Percentiles rank a stretch among this genome's conserved stretches.
These are phyloP conservation scores for Austroboletus rostrupii DNA, from an alignment of 1,284 basidiomycete species.

Conservation along the genomic window DNA sequence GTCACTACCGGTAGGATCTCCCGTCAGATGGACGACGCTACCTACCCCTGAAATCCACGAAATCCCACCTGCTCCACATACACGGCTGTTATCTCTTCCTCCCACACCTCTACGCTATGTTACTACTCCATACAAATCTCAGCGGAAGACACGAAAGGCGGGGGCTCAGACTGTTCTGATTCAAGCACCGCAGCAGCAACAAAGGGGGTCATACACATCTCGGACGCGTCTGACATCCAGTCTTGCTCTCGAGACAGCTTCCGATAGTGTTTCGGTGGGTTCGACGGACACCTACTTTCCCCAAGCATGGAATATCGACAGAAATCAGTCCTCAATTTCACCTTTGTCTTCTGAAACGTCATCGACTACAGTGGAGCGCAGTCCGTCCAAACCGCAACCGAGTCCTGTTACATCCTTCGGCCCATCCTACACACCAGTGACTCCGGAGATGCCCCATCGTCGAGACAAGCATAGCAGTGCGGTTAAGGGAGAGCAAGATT, in stretches of 20 bases:
- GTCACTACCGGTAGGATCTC: conserved; percentile 21
- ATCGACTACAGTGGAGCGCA: conserved; percentile 21
- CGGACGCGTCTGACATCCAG: conserved; percentile 67
- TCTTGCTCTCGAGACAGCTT: conserved; percentile 69
- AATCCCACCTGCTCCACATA: conserved; percentile 39
- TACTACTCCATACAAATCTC: conserved; percentile 12
- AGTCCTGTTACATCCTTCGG: conserved; percentile 53
- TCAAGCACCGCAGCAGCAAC: conserved; percentile 1
- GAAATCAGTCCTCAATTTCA: conserved; percentile 22
- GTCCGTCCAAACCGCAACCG: conserved; percentile 29
- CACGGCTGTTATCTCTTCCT: conserved; percentile 31
- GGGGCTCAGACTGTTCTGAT: conserved; percentile 18
- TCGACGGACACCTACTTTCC: conserved; percentile 67
- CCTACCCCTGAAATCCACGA: conserved; percentile 60
- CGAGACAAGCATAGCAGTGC: conserved; percentile 65
- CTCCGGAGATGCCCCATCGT: conserved; percentile 55
- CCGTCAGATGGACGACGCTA: conserved; percentile 37
- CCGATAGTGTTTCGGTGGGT: conserved; percentile 49
- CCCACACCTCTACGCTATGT: conserved; percentile 25
- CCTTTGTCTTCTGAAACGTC: conserved; percentile 25
- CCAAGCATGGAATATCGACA: conserved; percentile 67
- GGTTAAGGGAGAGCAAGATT: conserved; percentile 35
- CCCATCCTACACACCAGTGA: conserved; percentile 51
- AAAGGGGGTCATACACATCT: conserved; percentile 42
- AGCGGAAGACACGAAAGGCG: conserved; percentile 17